Conservation (phyloP, 495 filamentous ascomycete genomes). For the Aspergillus haitiensis region DNA sequence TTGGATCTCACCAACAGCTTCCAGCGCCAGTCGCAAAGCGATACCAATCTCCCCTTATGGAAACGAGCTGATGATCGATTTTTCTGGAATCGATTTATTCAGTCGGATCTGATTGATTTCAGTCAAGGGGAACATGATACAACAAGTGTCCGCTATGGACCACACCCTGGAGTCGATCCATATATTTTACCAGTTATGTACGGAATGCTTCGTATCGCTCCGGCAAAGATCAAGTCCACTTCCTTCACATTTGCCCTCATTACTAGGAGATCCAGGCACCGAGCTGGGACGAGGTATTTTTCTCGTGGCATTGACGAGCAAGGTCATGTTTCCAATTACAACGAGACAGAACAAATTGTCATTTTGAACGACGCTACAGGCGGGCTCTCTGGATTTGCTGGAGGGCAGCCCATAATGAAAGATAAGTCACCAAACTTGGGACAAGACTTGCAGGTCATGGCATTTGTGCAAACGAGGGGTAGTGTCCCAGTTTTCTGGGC, state of each 20-base stretch:
- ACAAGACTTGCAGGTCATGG: slow-evolving; percentile 80
- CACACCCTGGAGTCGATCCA: slow-evolving; percentile 78
- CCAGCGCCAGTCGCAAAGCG: slow-evolving; percentile 79
- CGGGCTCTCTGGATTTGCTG: slow-evolving; percentile 77
- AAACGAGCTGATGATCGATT: slow-evolving; percentile 92
- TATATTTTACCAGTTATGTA: slow-evolving; percentile 95
- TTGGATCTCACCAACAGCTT: slow-evolving; percentile 93
- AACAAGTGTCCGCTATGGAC: slow-evolving; percentile 54
- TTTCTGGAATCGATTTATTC: slow-evolving; percentile 96
- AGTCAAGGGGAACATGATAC: slow-evolving; percentile 51
- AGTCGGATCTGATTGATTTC: slow-evolving; percentile 88
- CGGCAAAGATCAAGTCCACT: slow-evolving; percentile 76
- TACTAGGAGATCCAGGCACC: slow-evolving; percentile 78
- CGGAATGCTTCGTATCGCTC: slow-evolving; percentile 85
- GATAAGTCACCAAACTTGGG: slow-evolving; percentile 59
- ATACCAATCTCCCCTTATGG: slow-evolving; percentile 76
- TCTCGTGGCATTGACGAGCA: slow-evolving; percentile 89
- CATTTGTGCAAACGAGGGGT: slow-evolving; percentile 93
- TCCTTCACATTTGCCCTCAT: slow-evolving; percentile 84
- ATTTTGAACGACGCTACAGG: slow-evolving; percentile 77
- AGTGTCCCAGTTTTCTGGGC: slow-evolving; percentile 95
- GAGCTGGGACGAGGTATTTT: slow-evolving; percentile 90
- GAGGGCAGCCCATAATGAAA: slow-evolving; percentile 71
- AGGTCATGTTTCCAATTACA: slow-evolving; percentile 95
- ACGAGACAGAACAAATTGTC: slow-evolving; percentile 92